Percentiles rank a stretch among this genome's conserved stretches.
These are phyloP conservation scores for Gossypium davidsonii DNA, from an alignment of 441 rosid genomes.

Conservation along the genomic window DNA sequence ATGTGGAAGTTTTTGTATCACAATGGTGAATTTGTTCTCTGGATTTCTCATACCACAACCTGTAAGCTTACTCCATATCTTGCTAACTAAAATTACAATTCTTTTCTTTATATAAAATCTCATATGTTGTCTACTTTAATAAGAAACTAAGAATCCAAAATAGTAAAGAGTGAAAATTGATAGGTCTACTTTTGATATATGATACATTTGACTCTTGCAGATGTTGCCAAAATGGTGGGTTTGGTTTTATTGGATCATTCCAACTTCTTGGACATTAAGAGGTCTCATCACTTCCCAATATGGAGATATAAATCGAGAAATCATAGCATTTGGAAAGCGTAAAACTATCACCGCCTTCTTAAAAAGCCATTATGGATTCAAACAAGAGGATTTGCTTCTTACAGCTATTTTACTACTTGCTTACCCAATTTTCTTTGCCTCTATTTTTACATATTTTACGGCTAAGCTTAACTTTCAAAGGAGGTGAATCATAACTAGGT, in stretches of 20 bases:
- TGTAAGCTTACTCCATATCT: constrained; percentile 18
- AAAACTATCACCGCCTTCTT: constrained; percentile 24
- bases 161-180: background rate
- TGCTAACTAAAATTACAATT: background rate
- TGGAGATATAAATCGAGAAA: constrained; percentile 29
- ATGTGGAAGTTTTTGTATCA: constrained; percentile 20
- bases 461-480: constrained; percentile 36
- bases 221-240: constrained; percentile 37
- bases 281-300: constrained; percentile 34
- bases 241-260: constrained; percentile 37
- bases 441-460: constrained; percentile 18
- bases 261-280: constrained; percentile 33
- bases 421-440: constrained; percentile 28
- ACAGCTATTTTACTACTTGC: constrained; percentile 22
- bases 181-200: background rate
- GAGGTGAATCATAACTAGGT: constrained; percentile 9
- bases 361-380: constrained; percentile 23
- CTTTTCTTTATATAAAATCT: background rate
- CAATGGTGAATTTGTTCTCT: constrained; percentile 20
- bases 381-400: constrained; percentile 18
- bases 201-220: constrained; percentile 21
- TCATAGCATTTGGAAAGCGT: constrained; percentile 26
- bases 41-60: constrained; percentile 33
- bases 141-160: no score
- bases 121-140: background rate